Base-by-base conservation (phyloP, 2,329 filamentous ascomycete genomes). In the Cadophora gregata region DNA sequence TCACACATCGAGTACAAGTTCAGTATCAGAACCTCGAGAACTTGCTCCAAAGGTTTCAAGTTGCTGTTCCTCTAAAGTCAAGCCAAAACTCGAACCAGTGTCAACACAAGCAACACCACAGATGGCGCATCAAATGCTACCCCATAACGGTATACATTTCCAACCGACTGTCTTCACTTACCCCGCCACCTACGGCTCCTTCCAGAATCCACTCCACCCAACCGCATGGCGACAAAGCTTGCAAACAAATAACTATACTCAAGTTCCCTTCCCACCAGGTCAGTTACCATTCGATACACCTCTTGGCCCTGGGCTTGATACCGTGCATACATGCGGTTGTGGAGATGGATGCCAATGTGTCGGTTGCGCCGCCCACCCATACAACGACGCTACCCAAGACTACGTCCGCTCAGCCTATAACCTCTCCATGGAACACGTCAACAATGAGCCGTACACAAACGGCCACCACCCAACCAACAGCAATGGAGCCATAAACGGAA, bases 281-380 rank as follows among this genome's bases (percentile, higher is more conserved):
- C 59, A 63, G 50, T 27, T 73, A 58, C 27, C 69, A 59, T 69
- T 67, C 71, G 47, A 75, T 75, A 77, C 70, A 64, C 59, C 81
- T 77, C 24, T 79, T 75, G 62, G 79, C 80, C 55, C 80, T 77
- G 63, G 72, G 21, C 51, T 71, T 2, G 68, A 76, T 24, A 75
- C 73, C 0, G 36, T 75, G 16, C 82, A 85, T 69, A 80, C 81
- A 27, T 92, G 90, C 72, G 81, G 81, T 58, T 92, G 90, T 73
- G 90, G 90, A 24, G 85, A 89, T 63, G 80, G 80, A 31, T 92
- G 90, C 70, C 84, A 88, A 70, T 92, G 90, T 74, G 80, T 91
- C 42, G 89, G 88, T 12, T 92, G 90, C 74, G 83, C 87, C 5
- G 86, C 86, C 2, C 89, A 91, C 75, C 88, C 89, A 14, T 90